Evolutionary conservation across 306 rosid genomes (phyloP).

Genomic region (Malus fusca): DNA sequence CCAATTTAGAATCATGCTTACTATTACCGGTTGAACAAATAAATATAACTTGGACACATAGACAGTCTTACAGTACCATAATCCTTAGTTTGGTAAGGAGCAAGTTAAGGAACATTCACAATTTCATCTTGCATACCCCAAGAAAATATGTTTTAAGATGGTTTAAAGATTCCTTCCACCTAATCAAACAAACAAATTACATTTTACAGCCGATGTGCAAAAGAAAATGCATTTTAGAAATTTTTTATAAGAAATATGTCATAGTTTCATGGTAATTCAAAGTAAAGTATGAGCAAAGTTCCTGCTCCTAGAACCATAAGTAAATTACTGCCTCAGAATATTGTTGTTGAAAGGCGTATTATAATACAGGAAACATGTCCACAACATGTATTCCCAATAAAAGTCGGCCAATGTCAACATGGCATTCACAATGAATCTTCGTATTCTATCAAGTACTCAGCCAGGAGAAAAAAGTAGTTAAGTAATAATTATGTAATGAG

Average conservation of each 20-base stretch:
- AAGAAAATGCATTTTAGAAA: neutral
- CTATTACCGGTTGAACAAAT: neutral
- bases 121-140: too few relatives aligned
- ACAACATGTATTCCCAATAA: neutral
- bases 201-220: neutral
- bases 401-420: neutral
- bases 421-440: neutral
- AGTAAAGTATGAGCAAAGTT: neutral
- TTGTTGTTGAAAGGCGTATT: neutral
- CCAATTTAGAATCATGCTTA: slow-evolving; percentile 23
- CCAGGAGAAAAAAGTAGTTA: neutral
- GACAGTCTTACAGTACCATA: neutral
- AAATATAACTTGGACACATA: neutral
- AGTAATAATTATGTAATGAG: slow-evolving; percentile 16
- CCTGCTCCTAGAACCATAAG: neutral
- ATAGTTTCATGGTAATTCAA: too few relatives aligned
- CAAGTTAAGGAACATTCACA: neutral
- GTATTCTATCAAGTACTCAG: neutral
- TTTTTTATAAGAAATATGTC: too few relatives aligned
- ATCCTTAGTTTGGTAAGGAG: neutral
- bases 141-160: neutral
- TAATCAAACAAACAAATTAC: neutral
- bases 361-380: neutral
- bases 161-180: neutral
- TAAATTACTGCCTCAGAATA: neutral